A percentile compares a stretch with the other conserved stretches of the same genome.
Evolutionary conservation across 2,329 filamentous ascomycete genomes (phyloP).

Genomic region (Bimuria novae-zelandiae): DNA sequence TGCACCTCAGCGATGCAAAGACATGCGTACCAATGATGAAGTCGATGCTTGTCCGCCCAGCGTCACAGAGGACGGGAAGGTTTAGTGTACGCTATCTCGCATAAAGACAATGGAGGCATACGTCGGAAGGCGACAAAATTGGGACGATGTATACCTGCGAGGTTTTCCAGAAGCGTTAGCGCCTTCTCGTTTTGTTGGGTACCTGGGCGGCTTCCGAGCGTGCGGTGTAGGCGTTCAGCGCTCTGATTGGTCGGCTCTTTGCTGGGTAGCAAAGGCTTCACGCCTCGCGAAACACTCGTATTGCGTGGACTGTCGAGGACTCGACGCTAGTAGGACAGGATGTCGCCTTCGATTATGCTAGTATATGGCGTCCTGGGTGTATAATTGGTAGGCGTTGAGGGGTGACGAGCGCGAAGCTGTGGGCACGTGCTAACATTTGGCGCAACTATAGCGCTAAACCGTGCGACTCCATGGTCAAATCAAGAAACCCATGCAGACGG

Average conservation of each 20-base stretch:
- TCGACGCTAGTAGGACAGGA: conserved; percentile 7
- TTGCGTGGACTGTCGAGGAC: conserved; percentile 4
- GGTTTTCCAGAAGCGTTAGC: conserved; percentile 9
- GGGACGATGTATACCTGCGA: background rate
- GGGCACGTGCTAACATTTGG: conserved; percentile 12
- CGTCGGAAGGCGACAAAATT: background rate
- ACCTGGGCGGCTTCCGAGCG: conserved; percentile 32
- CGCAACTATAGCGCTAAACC: conserved; percentile 14
- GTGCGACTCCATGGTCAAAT: conserved; percentile 5
- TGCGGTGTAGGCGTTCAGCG: conserved; percentile 23
- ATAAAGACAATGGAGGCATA: background rate
- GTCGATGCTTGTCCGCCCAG: no score
- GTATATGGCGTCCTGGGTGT: background rate
- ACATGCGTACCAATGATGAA: no score
- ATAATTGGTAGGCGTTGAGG: conserved; percentile 8
- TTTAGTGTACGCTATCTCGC: background rate
- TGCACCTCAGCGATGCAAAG: no score
- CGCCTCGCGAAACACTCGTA: conserved; percentile 26
- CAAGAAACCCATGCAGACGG: conserved; percentile 2
- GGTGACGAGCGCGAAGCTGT: conserved; percentile 7
- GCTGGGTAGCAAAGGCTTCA: conserved; percentile 29
- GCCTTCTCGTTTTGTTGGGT: conserved; percentile 28
- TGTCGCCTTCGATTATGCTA: background rate
- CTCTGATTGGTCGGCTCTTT: conserved; percentile 29
- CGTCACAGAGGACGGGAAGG: background rate